Percentiles rank a stretch among this genome's conserved stretches.
Evolutionary conservation across 169 alveolate genomes (phyloP).

Genomic region (Plasmodium gallinaceum): DNA sequence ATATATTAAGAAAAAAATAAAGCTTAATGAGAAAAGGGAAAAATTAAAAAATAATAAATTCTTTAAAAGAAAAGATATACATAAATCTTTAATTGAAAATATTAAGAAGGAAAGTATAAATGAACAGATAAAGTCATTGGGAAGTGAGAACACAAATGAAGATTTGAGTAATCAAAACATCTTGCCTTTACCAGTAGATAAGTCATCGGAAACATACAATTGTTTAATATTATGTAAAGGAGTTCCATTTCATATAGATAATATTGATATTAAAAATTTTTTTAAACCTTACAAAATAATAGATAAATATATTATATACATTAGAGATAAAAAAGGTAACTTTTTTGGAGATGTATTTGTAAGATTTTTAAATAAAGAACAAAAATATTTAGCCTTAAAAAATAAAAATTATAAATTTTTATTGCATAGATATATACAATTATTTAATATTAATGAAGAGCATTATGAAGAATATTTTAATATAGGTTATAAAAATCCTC

Average conservation of each 20-base stretch:
- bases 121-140: constrained; percentile 29
- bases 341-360: constrained; percentile 75
- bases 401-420: constrained; percentile 72
- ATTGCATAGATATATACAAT: constrained; percentile 72
- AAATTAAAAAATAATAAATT: constrained; percentile 7
- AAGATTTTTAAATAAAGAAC: constrained; percentile 64
- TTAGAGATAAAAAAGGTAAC: constrained; percentile 71
- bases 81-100: constrained; percentile 62
- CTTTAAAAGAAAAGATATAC: constrained; percentile 35
- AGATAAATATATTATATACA: constrained; percentile 59
- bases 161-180: constrained; percentile 9
- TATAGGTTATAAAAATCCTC: constrained; percentile 76
- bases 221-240: constrained; percentile 73
- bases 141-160: constrained; percentile 18
- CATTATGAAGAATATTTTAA: constrained; percentile 75
- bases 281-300: constrained; percentile 66
- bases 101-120: constrained; percentile 47
- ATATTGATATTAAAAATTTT: constrained; percentile 27
- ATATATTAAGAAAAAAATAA: constrained; percentile 50
- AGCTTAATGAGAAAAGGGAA: constrained; percentile 18
- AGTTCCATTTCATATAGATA: constrained; percentile 58
- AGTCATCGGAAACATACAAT: constrained; percentile 25
- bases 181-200: constrained; percentile 52
- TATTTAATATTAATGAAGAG: constrained; percentile 65
- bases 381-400: constrained; percentile 59